Conservation (phyloP, 768 basidiomycete species). For the Mrakia hoshinonis region DNA sequence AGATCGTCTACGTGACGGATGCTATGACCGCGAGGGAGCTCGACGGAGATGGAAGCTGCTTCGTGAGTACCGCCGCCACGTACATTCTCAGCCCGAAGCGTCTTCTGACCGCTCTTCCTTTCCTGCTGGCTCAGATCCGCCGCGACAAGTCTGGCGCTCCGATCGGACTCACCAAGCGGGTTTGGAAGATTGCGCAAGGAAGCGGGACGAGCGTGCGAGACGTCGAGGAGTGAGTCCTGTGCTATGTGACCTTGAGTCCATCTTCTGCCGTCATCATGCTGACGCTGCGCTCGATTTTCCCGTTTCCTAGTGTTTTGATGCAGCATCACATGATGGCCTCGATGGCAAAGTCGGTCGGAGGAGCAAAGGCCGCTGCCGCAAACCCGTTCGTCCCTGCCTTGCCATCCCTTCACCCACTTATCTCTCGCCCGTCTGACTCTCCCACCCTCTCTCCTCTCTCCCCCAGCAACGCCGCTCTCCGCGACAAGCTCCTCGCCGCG, state of each 20-base stretch:
- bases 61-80: slow-evolving; percentile 51
- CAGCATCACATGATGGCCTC: slow-evolving; percentile 99
- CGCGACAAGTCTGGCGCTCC: slow-evolving; percentile 39
- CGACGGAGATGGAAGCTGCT: slow-evolving; percentile 85
- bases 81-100: too few species aligned
- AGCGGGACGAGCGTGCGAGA: slow-evolving; percentile 91
- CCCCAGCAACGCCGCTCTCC: slow-evolving; percentile 28
- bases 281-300: background rate
- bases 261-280: background rate
- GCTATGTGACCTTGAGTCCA: background rate
- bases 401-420: background rate
- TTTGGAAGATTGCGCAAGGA: slow-evolving; percentile 80
- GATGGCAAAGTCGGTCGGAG: slow-evolving; percentile 93
- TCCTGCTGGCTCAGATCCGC: slow-evolving; percentile 31
- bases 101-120: background rate
- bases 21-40: slow-evolving; percentile 90
- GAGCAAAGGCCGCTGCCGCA: slow-evolving; percentile 43
- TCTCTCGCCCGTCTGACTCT: background rate
- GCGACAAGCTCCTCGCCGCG: slow-evolving; percentile 70
- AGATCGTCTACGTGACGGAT: slow-evolving; percentile 97
- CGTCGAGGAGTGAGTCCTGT: slow-evolving; percentile 64
- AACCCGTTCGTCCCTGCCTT: slow-evolving; percentile 59
- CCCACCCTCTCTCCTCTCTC: background rate
- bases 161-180: slow-evolving; percentile 74
- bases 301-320: slow-evolving; percentile 53